Percentiles rank a stretch among this genome's conserved stretches.
Evolutionary conservation across 2,329 filamentous ascomycete genomes (phyloP).

Genomic region (Aureobasidium melanogenum): DNA sequence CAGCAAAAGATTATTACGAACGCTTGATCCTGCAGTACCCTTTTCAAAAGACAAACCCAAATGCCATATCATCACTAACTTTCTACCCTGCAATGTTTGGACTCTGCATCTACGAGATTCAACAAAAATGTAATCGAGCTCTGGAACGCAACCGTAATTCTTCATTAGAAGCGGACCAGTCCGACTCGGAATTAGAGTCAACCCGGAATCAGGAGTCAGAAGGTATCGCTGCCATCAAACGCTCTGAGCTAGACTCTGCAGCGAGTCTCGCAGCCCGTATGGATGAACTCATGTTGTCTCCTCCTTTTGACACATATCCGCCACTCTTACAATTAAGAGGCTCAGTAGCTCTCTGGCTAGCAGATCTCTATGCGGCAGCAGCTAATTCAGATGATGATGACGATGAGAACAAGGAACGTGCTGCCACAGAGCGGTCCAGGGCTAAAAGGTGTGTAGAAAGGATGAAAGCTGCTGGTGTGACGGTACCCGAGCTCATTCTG

Average conservation of each 20-base stretch:
- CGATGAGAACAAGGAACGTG: background rate
- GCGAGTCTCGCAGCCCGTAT: constrained; percentile 57
- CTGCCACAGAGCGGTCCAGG: background rate
- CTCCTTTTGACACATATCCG: constrained; percentile 60
- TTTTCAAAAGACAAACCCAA: constrained; percentile 52
- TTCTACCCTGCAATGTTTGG: constrained; percentile 78
- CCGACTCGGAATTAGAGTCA: constrained; percentile 16
- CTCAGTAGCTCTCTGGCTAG: constrained; percentile 67
- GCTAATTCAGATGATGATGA: background rate
- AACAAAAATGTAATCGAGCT: constrained; percentile 47
- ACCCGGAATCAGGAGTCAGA: constrained; percentile 14
- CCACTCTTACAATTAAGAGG: constrained; percentile 62
- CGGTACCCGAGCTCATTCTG: background rate
- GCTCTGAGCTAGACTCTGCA: constrained; percentile 47
- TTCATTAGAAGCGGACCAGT: constrained; percentile 7
- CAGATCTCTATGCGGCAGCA: constrained; percentile 46
- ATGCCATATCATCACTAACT: constrained; percentile 55
- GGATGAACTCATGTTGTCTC: constrained; percentile 59
- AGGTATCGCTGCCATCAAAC: constrained; percentile 8
- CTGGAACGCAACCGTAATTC: constrained; percentile 28
- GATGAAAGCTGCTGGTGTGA: background rate
- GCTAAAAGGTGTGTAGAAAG: background rate
- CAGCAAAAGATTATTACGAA: constrained; percentile 64
- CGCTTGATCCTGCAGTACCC: constrained; percentile 69
- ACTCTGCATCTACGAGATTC: constrained; percentile 69